A percentile compares a stretch with the other conserved stretches of the same genome.
These are phyloP conservation scores for Phytopythium montanum DNA, from an alignment of 352 stramenopile species.

Conservation along the genomic window DNA sequence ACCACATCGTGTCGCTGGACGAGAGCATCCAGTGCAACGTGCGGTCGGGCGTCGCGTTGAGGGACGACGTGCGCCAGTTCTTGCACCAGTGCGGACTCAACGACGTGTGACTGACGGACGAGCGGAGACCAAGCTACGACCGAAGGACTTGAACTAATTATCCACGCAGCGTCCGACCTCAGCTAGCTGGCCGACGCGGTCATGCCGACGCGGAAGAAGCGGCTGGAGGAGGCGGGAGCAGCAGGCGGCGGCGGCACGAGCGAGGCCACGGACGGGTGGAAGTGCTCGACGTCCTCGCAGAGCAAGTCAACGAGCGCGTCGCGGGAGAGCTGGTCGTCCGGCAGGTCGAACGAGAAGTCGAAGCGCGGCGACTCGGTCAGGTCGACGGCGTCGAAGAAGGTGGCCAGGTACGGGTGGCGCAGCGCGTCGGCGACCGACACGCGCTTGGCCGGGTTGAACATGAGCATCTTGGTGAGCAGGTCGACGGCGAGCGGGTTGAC, in stretches of 20 bases:
- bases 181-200: conserved; percentile 42
- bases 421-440: conserved; percentile 60
- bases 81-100: conserved; percentile 36
- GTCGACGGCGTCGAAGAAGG: conserved; percentile 87
- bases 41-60: conserved; percentile 46
- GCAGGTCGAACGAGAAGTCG: conserved; percentile 67
- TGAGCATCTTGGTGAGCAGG: conserved; percentile 58
- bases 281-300: conserved; percentile 58
- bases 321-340: conserved; percentile 60
- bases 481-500: conserved; percentile 53
- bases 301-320: conserved; percentile 54
- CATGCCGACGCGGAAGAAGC: conserved; percentile 53
- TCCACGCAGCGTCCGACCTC: neutral
- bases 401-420: conserved; percentile 63
- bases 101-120: neutral
- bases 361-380: conserved; percentile 33
- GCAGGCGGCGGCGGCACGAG: conserved; percentile 18
- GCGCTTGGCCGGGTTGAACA: conserved; percentile 71
- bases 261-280: conserved; percentile 33
- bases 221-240: conserved; percentile 15
- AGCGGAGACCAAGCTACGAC: neutral
- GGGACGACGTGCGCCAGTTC: conserved; percentile 31
- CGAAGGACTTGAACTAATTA: conserved; percentile 22
- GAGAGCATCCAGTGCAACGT: conserved; percentile 95
- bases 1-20: conserved; percentile 94